Evolutionary conservation across 2,329 filamentous ascomycete species (phyloP).

Genomic region (Colletotrichum truncatum): DNA sequence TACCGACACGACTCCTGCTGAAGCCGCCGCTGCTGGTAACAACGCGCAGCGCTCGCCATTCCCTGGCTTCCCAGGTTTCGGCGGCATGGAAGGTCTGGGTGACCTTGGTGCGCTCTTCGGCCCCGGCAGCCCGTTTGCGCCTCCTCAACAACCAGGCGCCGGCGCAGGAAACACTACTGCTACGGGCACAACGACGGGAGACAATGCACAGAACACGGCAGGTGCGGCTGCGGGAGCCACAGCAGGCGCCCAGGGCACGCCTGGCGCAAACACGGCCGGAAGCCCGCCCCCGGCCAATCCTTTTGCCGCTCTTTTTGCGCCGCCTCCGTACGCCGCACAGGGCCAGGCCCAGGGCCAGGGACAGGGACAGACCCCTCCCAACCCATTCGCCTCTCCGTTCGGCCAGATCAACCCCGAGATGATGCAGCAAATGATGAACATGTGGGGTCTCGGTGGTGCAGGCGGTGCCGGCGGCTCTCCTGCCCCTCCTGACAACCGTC

Average conservation of each 20-base stretch:
- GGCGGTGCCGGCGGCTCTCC: conserved; percentile 44
- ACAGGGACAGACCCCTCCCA: conserved; percentile 39
- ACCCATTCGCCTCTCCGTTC: conserved; percentile 55
- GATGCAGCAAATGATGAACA: conserved; percentile 63
- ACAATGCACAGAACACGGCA: conserved; percentile 20
- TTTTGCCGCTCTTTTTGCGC: conserved; percentile 71
- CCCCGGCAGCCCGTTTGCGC: conserved; percentile 31
- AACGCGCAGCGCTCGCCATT: conserved; percentile 48
- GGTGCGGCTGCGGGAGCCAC: conserved; percentile 32
- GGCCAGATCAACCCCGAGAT: conserved; percentile 59
- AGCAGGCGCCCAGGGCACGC: conserved; percentile 31
- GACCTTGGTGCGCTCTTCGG: conserved; percentile 41
- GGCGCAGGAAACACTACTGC: conserved; percentile 7
- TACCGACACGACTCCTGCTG: conserved; percentile 83
- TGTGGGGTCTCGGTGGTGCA: conserved; percentile 53
- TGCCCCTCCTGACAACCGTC: conserved; percentile 79
- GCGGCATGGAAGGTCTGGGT: conserved; percentile 28
- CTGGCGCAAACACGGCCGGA: conserved; percentile 35
- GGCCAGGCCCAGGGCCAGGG: conserved; percentile 39
- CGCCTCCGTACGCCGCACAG: conserved; percentile 41
- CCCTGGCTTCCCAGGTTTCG: conserved; percentile 45
- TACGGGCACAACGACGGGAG: conserved; percentile 29
- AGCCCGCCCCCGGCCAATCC: conserved; percentile 66
- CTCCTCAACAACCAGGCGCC: conserved; percentile 29
- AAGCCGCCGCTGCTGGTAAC: conserved; percentile 45